These are phyloP conservation scores for Moesziomyces sp. DNA, from an alignment of 1,284 basidiomycete species.

Conservation along the genomic window DNA sequence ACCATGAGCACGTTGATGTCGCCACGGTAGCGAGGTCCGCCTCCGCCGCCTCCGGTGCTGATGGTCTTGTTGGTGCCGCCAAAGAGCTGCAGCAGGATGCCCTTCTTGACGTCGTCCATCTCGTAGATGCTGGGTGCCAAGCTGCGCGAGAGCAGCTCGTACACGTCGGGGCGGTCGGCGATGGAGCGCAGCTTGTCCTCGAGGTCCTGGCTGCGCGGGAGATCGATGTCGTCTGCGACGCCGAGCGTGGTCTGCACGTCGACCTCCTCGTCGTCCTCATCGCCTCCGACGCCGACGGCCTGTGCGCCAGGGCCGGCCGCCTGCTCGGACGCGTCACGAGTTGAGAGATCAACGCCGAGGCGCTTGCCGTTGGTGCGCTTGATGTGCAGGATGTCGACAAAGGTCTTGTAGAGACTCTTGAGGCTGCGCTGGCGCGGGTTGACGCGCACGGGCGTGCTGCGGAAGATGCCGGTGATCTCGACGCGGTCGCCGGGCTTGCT, in stretches of 20 bases:
- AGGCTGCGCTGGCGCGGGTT: constrained; percentile 90
- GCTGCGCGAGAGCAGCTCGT: constrained; percentile 84
- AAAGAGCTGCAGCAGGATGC: constrained; percentile 92
- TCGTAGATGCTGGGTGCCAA: constrained; percentile 96
- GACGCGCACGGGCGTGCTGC: constrained; percentile 90
- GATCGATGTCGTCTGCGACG: constrained; percentile 30
- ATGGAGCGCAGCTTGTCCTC: constrained; percentile 77
- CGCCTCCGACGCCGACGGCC: constrained; percentile 84
- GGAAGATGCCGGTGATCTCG: constrained; percentile 90
- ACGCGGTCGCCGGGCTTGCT: constrained; percentile 94
- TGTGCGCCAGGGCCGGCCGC: constrained; percentile 70
- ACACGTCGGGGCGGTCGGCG: constrained; percentile 81
- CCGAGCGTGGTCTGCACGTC: constrained; percentile 38
- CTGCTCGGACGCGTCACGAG: constrained; percentile 71
- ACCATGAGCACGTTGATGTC: constrained; percentile 98
- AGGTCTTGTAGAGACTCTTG: constrained; percentile 97
- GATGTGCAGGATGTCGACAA: constrained; percentile 92
- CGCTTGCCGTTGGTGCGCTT: constrained; percentile 77
- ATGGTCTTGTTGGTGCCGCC: constrained; percentile 98
- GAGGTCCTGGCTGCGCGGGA: constrained; percentile 68
- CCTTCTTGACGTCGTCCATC: constrained; percentile 99
- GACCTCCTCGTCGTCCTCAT: constrained; percentile 71
- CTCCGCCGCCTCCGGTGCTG: constrained; percentile 88
- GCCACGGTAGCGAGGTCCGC: constrained; percentile 93
- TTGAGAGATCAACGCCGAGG: constrained; percentile 83